phyloP scores from a whole-genome alignment of 805 yeast species.

The Starmerella geochares region DNA sequence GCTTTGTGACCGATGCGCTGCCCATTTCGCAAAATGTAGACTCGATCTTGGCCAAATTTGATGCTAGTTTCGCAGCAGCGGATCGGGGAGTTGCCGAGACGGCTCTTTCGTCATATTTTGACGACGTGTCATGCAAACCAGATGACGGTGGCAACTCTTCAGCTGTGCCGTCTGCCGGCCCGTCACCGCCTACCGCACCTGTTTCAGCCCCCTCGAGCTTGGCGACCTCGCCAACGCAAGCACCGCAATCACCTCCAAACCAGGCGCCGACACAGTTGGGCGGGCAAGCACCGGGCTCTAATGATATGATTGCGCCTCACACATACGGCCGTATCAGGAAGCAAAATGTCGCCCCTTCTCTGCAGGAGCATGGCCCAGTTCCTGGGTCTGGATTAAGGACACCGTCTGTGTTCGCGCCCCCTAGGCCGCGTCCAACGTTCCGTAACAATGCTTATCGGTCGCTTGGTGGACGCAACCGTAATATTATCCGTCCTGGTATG shows the following conservation, averaged over 20 bases:
- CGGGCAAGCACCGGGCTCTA: background rate
- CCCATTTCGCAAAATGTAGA: slow-evolving; percentile 29
- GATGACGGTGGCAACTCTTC: background rate
- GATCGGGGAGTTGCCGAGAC: slow-evolving; percentile 8
- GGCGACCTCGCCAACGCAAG: slow-evolving; percentile 3
- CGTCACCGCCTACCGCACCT: slow-evolving; percentile 7
- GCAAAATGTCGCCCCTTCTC: slow-evolving; percentile 9
- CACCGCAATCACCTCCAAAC: slow-evolving; percentile 6
- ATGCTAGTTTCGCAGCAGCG: slow-evolving; percentile 26
- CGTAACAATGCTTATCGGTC: slow-evolving; percentile 1
- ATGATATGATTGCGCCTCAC: slow-evolving; percentile 13
- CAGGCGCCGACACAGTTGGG: background rate
- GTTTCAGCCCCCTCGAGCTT: slow-evolving; percentile 1
- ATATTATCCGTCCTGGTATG: slow-evolving; percentile 23
- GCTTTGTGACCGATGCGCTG: slow-evolving; percentile 37
- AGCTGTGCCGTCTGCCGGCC: background rate
- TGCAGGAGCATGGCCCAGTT: background rate
- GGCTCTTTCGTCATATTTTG: background rate
- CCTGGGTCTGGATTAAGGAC: background rate
- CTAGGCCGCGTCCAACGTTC: slow-evolving; percentile 6
- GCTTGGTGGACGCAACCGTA: slow-evolving; percentile 13
- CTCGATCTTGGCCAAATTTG: slow-evolving; percentile 24
- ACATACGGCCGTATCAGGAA: slow-evolving; percentile 20
- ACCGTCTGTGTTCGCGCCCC: background rate
- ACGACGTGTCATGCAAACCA: background rate